These are phyloP conservation scores for Wakefieldia striispora DNA, from an alignment of 768 basidiomycete species.

Conservation along the genomic window DNA sequence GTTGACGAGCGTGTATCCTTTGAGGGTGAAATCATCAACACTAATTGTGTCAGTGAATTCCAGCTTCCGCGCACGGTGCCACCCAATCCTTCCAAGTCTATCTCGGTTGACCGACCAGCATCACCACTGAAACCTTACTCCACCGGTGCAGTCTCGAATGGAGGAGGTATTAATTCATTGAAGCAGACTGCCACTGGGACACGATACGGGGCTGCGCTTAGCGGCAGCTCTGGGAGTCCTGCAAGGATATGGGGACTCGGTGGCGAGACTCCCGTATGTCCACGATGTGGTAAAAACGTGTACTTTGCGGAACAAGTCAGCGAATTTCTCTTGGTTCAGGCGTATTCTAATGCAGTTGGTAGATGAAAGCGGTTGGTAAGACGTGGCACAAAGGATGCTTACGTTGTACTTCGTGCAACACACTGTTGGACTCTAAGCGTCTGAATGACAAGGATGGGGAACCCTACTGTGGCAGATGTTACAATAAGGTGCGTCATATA, in stretches of 20 bases:
- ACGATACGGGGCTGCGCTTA: conserved; percentile 60
- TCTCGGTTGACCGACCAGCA: conserved; percentile 18
- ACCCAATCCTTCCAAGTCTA: conserved; percentile 37
- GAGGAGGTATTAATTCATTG: conserved; percentile 28
- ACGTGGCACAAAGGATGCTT: conserved; percentile 78
- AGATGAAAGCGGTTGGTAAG: conserved; percentile 82
- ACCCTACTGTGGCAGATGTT: conserved; percentile 70
- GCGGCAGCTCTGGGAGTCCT: conserved; percentile 39
- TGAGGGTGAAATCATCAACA: conserved; percentile 40
- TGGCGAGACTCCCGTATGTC: conserved; percentile 59
- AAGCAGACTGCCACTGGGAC: conserved; percentile 56
- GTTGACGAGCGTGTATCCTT: conserved; percentile 27
- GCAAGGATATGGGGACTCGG: conserved; percentile 50
- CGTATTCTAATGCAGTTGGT: conserved; percentile 7
- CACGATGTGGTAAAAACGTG: conserved; percentile 69
- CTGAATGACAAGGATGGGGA: conserved; percentile 75
- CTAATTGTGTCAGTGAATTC: conserved; percentile 42
- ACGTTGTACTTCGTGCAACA: conserved; percentile 71
- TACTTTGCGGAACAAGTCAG: conserved; percentile 83
- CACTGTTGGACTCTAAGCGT: conserved; percentile 65
- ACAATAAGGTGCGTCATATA: conserved; percentile 51
- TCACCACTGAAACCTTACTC: conserved; percentile 25
- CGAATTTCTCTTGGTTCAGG: not conserved
- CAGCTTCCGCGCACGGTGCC: conserved; percentile 56
- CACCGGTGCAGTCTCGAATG: conserved; percentile 17